Conservation (phyloP, 345 rosid genomes). For the Eutrema yunnanense region DNA sequence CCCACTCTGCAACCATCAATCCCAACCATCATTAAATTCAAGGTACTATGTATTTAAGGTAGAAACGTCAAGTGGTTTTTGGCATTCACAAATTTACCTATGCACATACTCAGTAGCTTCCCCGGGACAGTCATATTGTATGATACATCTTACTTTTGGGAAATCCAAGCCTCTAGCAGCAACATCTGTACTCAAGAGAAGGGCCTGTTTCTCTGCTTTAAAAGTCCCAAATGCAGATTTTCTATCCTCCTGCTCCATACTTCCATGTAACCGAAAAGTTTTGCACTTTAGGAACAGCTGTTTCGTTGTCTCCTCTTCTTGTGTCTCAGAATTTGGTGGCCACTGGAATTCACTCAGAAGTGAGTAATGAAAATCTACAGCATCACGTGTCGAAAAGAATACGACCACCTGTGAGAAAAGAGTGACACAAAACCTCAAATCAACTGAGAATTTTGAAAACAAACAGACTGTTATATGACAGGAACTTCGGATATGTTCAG, state of each 20-base stretch:
- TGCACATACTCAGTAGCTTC: constrained; percentile 99
- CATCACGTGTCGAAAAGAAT: constrained; percentile 96
- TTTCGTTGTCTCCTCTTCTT: constrained; percentile 37
- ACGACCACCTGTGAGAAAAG: constrained; percentile 65
- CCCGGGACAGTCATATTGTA: constrained; percentile 98
- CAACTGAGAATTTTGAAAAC: background rate
- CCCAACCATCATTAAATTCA: background rate
- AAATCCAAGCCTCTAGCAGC: constrained; percentile 94
- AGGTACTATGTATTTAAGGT: background rate
- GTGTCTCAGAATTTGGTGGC: constrained; percentile 48
- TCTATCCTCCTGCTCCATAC: constrained; percentile 91
- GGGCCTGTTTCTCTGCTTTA: constrained; percentile 69
- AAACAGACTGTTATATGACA: background rate
- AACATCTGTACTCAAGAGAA: constrained; percentile 81
- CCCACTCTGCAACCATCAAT: constrained; percentile 68
- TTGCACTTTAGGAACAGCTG: constrained; percentile 61
- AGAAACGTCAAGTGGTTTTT: background rate
- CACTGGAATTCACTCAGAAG: constrained; percentile 64
- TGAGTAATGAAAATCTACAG: constrained; percentile 91
- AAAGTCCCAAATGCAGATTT: constrained; percentile 67
- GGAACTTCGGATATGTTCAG: background rate
- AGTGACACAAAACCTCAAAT: background rate
- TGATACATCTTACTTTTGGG: constrained; percentile 87
- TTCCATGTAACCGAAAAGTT: constrained; percentile 79
- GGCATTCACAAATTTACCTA: constrained; percentile 41